Base-by-base conservation (phyloP, 495 filamentous ascomycete species). In the Friedmanniomyces simplex region DNA sequence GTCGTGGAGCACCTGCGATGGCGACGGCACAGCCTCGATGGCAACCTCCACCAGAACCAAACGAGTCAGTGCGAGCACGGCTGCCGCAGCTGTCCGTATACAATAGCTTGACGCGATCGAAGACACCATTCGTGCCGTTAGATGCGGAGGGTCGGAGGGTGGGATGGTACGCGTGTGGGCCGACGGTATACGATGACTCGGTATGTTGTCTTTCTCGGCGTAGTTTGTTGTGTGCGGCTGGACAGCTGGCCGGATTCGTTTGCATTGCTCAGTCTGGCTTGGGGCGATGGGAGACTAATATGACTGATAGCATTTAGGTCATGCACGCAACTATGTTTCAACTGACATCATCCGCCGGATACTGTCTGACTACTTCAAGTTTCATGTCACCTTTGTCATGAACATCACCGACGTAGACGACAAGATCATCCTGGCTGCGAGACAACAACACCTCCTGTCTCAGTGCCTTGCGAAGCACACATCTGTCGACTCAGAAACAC, bases 331-430 rank as follows among this genome's bases (percentile, higher is more conserved):
- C 73, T 96, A 96, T 84, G 87, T 96, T 52, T 86, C 82, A 30
- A 94, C 88, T 16, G 93, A 97, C 71, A 93, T 98, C 46, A 82
- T 97, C 58, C 81, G 91, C 37, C 79, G 93, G 64, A 88, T 96
- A 61, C 73, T 97, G 72, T 70, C 75, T 60, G 84, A 95, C 67
- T 91, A 94, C 71, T 95, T 96, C 67, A 80, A 81, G 45, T 95
- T 84, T 69, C 76, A 90, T 32, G 82, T 97, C 54, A 79, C 85
- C 43, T 96, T 95, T 76, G 89, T 96, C 47, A 91, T 94, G 86
- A 98, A 98, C 70, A 87, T 95, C 63, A 95, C 91, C 4, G 88
- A 95, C 73, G 80, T 95, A 1, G 89, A 95, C 68, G 89, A 95
- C 73, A 97, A 95, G 83, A 94, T 95, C 63, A 94, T 96, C 63